phyloP scores from a whole-genome alignment of 2,329 filamentous ascomycete genomes.

The Xylaria hypoxylon region DNA sequence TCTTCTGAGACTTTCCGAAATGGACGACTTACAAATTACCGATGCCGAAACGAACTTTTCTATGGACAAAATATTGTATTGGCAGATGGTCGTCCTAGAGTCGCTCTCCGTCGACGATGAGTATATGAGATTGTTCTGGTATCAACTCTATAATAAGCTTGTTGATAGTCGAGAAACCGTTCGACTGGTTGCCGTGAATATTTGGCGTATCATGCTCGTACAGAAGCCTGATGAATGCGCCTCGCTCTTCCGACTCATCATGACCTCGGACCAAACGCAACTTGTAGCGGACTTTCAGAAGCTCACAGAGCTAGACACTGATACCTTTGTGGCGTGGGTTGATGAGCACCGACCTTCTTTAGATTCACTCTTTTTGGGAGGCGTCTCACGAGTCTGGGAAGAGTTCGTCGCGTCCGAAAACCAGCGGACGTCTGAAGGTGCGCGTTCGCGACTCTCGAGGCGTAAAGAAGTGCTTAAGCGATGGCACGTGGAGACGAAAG shows the following conservation, averaged over 20 bases:
- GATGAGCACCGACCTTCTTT: constrained; percentile 82
- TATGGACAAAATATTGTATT: constrained; percentile 89
- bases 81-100: constrained; percentile 91
- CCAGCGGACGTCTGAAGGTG: constrained; percentile 79
- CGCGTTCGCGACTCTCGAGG: constrained; percentile 75
- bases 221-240: constrained; percentile 90
- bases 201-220: constrained; percentile 92
- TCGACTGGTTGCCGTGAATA: constrained; percentile 79
- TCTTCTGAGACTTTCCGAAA: constrained; percentile 83
- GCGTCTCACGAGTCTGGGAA: constrained; percentile 86
- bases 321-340: constrained; percentile 88
- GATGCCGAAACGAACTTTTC: constrained; percentile 75
- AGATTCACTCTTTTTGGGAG: constrained; percentile 84
- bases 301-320: constrained; percentile 88
- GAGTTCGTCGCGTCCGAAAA: constrained; percentile 88
- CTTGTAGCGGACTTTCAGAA: constrained; percentile 83
- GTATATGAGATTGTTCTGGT: constrained; percentile 87
- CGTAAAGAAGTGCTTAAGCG: constrained; percentile 84
- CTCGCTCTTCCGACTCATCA: constrained; percentile 77
- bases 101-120: constrained; percentile 82
- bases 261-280: constrained; percentile 75
- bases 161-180: constrained; percentile 76
- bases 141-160: constrained; percentile 90
- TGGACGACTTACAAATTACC: constrained; percentile 73
- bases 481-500: constrained; percentile 79